Evolutionary conservation across 352 stramenopile species (phyloP), one percentile per base, ranked within the genome.

Genomic region (Globisporangium emineosum): DNA sequence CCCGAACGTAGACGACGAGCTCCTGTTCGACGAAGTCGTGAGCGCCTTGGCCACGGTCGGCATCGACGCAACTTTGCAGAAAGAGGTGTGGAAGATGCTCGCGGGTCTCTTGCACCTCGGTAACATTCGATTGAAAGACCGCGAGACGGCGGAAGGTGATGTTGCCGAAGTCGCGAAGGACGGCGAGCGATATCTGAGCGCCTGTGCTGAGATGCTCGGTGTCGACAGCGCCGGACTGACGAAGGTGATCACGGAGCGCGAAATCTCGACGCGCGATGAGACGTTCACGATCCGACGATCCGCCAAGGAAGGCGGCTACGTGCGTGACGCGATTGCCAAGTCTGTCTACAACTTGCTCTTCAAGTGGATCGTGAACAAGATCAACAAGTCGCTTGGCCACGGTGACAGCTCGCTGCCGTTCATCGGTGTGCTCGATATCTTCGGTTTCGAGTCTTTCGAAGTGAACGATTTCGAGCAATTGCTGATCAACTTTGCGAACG

Each of bases 371-470:
- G 56, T 93, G 56, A 77, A 76, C 60, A 87, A 87, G 67, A 93
- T 91, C 66, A 93, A 97, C 84, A 73, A 70, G 65, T 88, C 79
- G 70, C 88, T 81, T 63, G 90, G 84, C 51, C 90, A 88, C 80
- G 91, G 76, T 54, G 89, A 77, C 47, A 85, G 60, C 63, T 81
- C 69, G 57, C 60, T 86, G 32, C 75, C 78, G 30, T 97, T 97
- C 62, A 98, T 99, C 68, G 96, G 94, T 32, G 85, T 99, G 30
- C 74, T 99, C 21, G 96, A 99, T 86, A 99, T 98, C 70, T 99
- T 98, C 75, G 96, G 96, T 19, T 99, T 99, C 68, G 96, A 99
- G 72, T 97, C 90, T 6, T 98, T 99, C 67, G 86, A 96, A 59
- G 77, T 90, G 42, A 99, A 99, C 69, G 88, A 93, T 64, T 93